A percentile compares a stretch with the other conserved stretches of the same genome.
These are phyloP conservation scores for Kwoniella sp. DNA, from an alignment of 768 basidiomycete species.

Conservation along the genomic window DNA sequence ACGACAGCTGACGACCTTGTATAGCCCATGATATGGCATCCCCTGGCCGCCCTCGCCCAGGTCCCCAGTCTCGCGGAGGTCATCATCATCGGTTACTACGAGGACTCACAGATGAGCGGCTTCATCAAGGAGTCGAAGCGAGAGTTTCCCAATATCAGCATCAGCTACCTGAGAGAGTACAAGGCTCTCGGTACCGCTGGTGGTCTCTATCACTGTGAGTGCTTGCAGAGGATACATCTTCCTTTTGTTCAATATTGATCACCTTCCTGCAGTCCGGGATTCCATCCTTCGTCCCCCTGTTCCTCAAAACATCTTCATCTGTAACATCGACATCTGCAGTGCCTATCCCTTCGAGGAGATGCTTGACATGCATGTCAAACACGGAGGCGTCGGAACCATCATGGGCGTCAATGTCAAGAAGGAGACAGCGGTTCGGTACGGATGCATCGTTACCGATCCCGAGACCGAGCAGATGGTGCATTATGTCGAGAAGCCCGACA, in stretches of 20 bases:
- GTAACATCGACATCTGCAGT: constrained; percentile 54
- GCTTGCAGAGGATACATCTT: too few relatives aligned
- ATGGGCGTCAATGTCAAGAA: constrained; percentile 52
- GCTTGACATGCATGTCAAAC: constrained; percentile 49
- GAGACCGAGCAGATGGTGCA: constrained; percentile 47
- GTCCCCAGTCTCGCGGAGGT: constrained; percentile 51
- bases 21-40: constrained; percentile 53
- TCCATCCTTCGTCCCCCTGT: constrained; percentile 47
- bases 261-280: constrained; percentile 48
- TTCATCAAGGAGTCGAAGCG: constrained; percentile 52
- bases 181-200: constrained; percentile 53
- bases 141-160: constrained; percentile 53
- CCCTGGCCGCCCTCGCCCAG: constrained; percentile 51
- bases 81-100: constrained; percentile 53
- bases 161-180: constrained; percentile 54
- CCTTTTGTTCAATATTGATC: too few relatives aligned
- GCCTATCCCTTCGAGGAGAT: constrained; percentile 50
- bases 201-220: constrained; percentile 50
- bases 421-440: constrained; percentile 52
- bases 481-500: constrained; percentile 54
- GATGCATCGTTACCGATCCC: constrained; percentile 53
- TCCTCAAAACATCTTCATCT: constrained; percentile 53
- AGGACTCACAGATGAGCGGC: constrained; percentile 50
- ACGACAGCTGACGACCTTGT: not conserved
- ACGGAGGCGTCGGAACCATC: constrained; percentile 53